phyloP scores from a whole-genome alignment of 2,329 filamentous ascomycete species.

The Fusarium hostae region DNA sequence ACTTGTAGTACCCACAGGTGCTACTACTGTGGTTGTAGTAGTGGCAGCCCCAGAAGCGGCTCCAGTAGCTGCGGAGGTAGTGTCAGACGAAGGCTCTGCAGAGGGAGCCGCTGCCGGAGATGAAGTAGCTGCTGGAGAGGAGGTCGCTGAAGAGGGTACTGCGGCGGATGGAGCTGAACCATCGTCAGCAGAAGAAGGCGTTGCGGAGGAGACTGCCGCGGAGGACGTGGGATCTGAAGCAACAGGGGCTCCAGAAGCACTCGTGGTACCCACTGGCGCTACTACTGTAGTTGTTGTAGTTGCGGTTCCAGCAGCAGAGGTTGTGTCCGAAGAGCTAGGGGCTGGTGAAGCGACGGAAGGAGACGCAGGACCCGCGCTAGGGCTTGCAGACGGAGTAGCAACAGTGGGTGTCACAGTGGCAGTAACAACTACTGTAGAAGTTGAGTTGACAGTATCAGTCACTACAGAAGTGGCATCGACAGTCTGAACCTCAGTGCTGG shows the following conservation, averaged over 20 bases:
- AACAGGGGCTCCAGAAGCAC: neutral
- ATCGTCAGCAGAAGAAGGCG: no score
- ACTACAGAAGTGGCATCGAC: constrained; percentile 1
- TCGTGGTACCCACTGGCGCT: neutral
- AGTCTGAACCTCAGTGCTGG: neutral
- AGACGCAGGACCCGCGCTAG: neutral
- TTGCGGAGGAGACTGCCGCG: no score
- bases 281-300: neutral
- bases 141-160: no score
- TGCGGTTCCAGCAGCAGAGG: neutral
- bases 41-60: neutral
- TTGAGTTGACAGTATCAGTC: neutral
- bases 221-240: neutral
- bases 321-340: neutral
- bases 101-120: neutral
- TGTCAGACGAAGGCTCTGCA: neutral
- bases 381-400: neutral
- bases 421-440: neutral
- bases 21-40: neutral
- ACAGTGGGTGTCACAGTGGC: constrained; percentile 2
- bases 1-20: neutral
- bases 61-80: neutral
- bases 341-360: neutral
- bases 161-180: no score
- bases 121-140: neutral